Base-by-base conservation (phyloP, 768 basidiomycete species). In the Sarcodon sp. region DNA sequence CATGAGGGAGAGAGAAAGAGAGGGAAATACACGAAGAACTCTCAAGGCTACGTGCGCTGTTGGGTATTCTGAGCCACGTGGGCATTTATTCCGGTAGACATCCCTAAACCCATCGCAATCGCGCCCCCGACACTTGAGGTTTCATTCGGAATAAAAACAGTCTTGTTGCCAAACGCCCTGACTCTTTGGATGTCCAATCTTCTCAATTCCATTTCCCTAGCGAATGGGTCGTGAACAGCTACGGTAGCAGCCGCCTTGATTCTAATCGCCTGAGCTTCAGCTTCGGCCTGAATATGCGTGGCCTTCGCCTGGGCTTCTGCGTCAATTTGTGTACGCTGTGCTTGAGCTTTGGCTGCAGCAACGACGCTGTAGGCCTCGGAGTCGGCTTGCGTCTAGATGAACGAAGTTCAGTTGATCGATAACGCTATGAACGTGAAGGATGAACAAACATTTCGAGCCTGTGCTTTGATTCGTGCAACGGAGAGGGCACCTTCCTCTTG, bases 281-380 rank as follows among this genome's bases (percentile, higher is more conserved):
- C 87, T 52, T 83, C 74, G 1, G 84, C 84, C 6, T 76, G 73
- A 51, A 88, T 59, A n/a, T 79, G 72, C 1, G 80, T 87, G 1
- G 86, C 86, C 58, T 87, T 79, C 1, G 87, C 85, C 41, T 80
- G 73, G 1, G 87, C 87, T 54, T 79, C 73, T 4, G 88, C 85
- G 54, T 82, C 80, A 47, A 90, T 85, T 57, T 72, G 70, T 3
- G 69, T 65, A 15, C 66, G 66, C 56, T 87, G 67, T 5, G 88
- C 86, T 49, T 77, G 75, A 3, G 86, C 85, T 57, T 79, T 79
- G 4, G 87, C 87, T 8, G 76, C 79, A 5, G 87, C 76, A 47
- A 88, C 75, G 49, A 83, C 69, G 46, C 72, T 67, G 59, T 88
- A 89, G 0, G 85, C 87, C 41, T 85, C 77, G 0, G 84, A 69